These are phyloP conservation scores for Aristolochia fimbriata DNA, from an alignment of 164 flowering plant genomes.

Conservation along the genomic window DNA sequence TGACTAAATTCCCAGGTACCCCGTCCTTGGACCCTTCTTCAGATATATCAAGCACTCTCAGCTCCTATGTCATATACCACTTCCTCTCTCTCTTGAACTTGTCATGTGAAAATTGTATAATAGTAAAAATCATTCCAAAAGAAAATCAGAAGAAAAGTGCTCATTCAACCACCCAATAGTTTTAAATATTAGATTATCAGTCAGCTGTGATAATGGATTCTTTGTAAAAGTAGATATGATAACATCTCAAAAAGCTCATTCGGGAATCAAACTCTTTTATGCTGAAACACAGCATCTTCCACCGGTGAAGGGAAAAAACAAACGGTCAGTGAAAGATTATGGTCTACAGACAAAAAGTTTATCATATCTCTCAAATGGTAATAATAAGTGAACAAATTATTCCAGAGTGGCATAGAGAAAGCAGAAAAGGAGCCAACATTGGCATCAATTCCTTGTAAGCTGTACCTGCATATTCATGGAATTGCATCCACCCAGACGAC, in stretches of 20 bases:
- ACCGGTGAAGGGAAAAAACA: not conserved
- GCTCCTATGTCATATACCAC: too few relatives aligned
- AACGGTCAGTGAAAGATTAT: not conserved
- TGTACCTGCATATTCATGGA: constrained; percentile 88
- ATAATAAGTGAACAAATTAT: not conserved
- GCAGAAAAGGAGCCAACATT: not conserved
- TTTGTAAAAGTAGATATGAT: too few relatives aligned
- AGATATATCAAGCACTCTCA: too few relatives aligned
- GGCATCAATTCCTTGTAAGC: not conserved
- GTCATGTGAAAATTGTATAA: too few relatives aligned
- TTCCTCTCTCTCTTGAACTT: too few relatives aligned
- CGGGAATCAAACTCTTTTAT: too few relatives aligned
- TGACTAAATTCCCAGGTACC: not conserved
- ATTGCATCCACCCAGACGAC: constrained; percentile 82
- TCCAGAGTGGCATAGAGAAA: not conserved
- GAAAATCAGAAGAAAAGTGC: too few relatives aligned
- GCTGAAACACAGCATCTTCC: not conserved
- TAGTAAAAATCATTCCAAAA: too few relatives aligned
- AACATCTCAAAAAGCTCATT: too few relatives aligned
- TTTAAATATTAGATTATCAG: too few relatives aligned
- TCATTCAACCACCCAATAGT: too few relatives aligned
- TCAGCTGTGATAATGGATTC: too few relatives aligned
- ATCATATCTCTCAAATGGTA: not conserved
- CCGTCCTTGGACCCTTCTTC: not conserved
- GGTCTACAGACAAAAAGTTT: not conserved